Evolutionary conservation across 371 early-diverging fungal genomes (phyloP), one percentile per base, ranked within the genome.

Genomic region (Conidiobolus incongruus): DNA sequence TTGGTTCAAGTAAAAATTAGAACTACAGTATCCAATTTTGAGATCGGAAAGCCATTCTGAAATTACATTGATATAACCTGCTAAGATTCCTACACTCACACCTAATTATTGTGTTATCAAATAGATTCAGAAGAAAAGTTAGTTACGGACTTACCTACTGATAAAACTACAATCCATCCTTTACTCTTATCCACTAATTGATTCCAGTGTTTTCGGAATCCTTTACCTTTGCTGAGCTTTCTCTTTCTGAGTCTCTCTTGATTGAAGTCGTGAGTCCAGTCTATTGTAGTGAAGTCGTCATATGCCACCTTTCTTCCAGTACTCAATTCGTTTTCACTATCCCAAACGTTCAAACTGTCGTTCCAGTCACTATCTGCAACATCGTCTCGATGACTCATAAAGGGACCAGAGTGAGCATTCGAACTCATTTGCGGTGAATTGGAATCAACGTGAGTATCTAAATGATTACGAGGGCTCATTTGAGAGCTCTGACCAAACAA

Each of bases 251-350:
- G 66, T n/a, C 81, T 68, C 54, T 93, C 93, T 52, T 88, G 81
- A 33, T 84, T 74, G 46, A 72, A 66, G 51, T 91, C 93, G 48
- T 89, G 86, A 31, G 86, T 81, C 86, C 88, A 92, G 56, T 93
- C 89, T 63, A 73, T 73, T 7, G 73, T 70, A 0, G 71, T 64
- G 39, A 66, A 73, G 49, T 73, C 59, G 36, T 61, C 64, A 45
- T 69, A 69, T 0, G 62, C 73, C n/a, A 70, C 73, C 34, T 69
- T 53, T 45, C 62, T 58, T 8, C 70, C 68, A 13, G n/a, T n/a
- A n/a, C n/a, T n/a, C n/a, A n/a, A n/a, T n/a, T 63, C 58, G 1
- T 59, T 61, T 29, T 62, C 66, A 21, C 54, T 52, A 4, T 51
- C 57, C 66, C 66, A 63, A 4, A 4, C 13, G 13, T 23, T 16